Percentiles rank a stretch among this genome's conserved stretches.
Evolutionary conservation across 2,329 filamentous ascomycete species (phyloP).

Genomic region (Chaetomiaceae sp.): DNA sequence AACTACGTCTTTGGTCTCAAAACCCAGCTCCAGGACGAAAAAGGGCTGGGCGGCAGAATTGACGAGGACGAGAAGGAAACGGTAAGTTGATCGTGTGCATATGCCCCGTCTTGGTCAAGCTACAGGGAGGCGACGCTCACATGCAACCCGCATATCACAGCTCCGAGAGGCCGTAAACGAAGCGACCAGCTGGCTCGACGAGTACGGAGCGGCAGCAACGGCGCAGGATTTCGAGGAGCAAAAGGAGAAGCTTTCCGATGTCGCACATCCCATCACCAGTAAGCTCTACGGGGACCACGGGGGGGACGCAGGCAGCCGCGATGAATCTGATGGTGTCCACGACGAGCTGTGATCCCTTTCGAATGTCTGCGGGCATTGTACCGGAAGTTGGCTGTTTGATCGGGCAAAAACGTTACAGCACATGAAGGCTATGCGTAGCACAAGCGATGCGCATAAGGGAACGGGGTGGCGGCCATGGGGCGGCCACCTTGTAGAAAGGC

Average conservation of each 20-base stretch:
- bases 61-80: constrained; percentile 96
- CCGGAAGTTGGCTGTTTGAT: too few species aligned
- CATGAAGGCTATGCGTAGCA: too few species aligned
- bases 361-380: too few species aligned
- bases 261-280: constrained; percentile 96
- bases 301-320: neutral
- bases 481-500: too few species aligned
- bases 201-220: constrained; percentile 63
- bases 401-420: too few species aligned
- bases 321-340: constrained; percentile 4
- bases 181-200: constrained; percentile 87
- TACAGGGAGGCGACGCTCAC: too few species aligned
- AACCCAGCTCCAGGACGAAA: constrained; percentile 95
- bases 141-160: constrained; percentile 2
- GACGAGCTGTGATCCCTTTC: constrained; percentile 18
- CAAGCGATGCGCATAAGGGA: too few species aligned
- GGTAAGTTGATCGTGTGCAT: constrained; percentile 14
- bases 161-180: constrained; percentile 94
- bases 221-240: constrained; percentile 98
- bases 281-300: constrained; percentile 74
- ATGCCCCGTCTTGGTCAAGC: too few species aligned
- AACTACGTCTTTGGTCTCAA: constrained; percentile 98
- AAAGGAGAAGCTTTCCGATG: constrained; percentile 94
- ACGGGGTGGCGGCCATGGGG: too few species aligned
- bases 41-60: constrained; percentile 86